Conservation (phyloP, 106 monocot species). For the Dendrobium chrysotoxum region DNA sequence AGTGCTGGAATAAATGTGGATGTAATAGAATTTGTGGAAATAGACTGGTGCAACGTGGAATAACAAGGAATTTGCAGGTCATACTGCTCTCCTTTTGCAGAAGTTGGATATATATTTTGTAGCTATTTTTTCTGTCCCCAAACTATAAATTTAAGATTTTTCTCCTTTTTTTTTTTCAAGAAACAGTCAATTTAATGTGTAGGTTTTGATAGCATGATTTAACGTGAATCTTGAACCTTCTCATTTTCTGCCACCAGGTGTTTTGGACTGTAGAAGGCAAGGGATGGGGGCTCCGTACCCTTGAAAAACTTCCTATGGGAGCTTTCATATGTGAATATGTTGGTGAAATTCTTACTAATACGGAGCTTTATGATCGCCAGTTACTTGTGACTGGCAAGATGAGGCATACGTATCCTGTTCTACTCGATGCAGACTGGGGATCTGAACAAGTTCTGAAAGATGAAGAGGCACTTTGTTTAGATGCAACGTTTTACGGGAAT, state of each 20-base stretch:
- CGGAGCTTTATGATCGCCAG: slow-evolving; percentile 71
- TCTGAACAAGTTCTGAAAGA: slow-evolving; percentile 77
- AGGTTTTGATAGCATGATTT: not conserved
- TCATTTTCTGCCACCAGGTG: slow-evolving; percentile 32
- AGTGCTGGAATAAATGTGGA: slow-evolving; percentile 93
- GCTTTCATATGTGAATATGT: slow-evolving; percentile 90
- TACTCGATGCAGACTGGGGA: slow-evolving; percentile 87
- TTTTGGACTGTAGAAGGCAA: slow-evolving; percentile 52
- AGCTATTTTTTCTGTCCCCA: not conserved
- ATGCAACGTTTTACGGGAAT: slow-evolving; percentile 92
- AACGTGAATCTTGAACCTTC: not conserved
- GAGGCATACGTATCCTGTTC: slow-evolving; percentile 72
- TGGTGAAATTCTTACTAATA: slow-evolving; percentile 83
- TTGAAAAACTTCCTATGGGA: slow-evolving; percentile 63
- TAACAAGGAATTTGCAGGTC: slow-evolving; percentile 63
- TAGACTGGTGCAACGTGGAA: slow-evolving; percentile 82
- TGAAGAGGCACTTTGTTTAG: slow-evolving; percentile 91
- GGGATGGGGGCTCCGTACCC: slow-evolving; percentile 77
- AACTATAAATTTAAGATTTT: not conserved
- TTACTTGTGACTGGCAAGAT: slow-evolving; percentile 32
- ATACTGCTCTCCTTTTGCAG: not conserved
- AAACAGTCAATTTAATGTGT: not conserved
- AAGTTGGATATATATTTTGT: too few relatives aligned
- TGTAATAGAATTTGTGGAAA: slow-evolving; percentile 77
- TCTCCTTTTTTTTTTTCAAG: not conserved